Base-by-base conservation (phyloP, 2,329 filamentous ascomycete species). In the Neonectria punicea region DNA sequence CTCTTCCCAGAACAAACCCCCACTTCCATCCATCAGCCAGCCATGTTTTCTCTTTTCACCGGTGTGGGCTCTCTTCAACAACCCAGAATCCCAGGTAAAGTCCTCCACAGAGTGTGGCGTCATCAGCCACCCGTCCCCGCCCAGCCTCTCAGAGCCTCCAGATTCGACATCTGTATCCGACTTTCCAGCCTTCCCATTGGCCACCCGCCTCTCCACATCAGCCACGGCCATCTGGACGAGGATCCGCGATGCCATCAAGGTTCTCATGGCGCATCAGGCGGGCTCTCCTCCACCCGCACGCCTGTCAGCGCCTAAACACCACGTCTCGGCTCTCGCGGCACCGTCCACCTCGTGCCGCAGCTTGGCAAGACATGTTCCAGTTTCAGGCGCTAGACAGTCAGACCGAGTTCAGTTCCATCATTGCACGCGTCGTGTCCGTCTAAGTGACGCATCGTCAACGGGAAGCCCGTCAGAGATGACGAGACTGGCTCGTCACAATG, bases 191-290 rank as follows among this genome's bases (percentile, higher is more conserved):
- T 34, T 9, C 20, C 30, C 3, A 74, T 74, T 74, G 70, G 72
- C 11, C 58, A 28, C 22, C 51, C 60, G 50, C 58, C 25, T 25
- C 25, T 4, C 20, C 39, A 22, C 28, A 44, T 25, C 61, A 74
- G 72, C 72, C 72, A 74, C 72, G 72, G 47, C 32, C 13, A 39
- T 58, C 50, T 14, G 39, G 58, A 25, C 32, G 30, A 61, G 41
- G 61, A 25, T 53, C 49, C 22, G 43, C n/a, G 55, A 70, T 65
- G 49, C 70, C 70, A 74, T 74, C 73, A 74, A 66, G 73, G 73
- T 74, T 73, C 72, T 68, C 70, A 68, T 41, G 54, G 44, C 56
- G 57, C 63, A 50, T 57, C 30, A 46, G 60, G 63, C 63, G 53
- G 53, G 30, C 55, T 63, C 46, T 34, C 39, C 25, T 25, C 25